Conservation (phyloP, 2,329 filamentous ascomycete species). For the Fonsecaea pugnacius region DNA sequence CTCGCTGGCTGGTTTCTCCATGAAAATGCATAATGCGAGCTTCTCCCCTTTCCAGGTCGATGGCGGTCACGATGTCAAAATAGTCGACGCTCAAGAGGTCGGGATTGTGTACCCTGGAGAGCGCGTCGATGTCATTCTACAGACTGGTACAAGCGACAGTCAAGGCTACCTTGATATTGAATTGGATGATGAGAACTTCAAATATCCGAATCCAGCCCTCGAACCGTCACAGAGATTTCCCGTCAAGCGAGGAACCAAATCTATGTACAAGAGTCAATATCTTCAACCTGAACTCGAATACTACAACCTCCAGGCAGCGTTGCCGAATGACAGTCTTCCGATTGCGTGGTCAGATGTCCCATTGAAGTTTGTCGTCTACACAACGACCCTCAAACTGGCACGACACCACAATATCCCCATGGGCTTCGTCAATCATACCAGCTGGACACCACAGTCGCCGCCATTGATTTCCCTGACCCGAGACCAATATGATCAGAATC, state of each 20-base stretch:
- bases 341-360: slow-evolving; percentile 41
- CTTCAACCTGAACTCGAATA: slow-evolving; percentile 5
- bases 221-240: slow-evolving; percentile 46
- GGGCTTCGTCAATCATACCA: slow-evolving; percentile 56
- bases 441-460: slow-evolving; percentile 47
- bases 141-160: background rate
- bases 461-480: slow-evolving; percentile 43
- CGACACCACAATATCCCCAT: slow-evolving; percentile 50
- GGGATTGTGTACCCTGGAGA: slow-evolving; percentile 53
- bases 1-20: slow-evolving; percentile 62
- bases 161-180: slow-evolving; percentile 26
- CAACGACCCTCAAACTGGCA: slow-evolving; percentile 52
- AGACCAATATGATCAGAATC: slow-evolving; percentile 49
- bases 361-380: slow-evolving; percentile 48
- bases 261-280: background rate
- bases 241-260: slow-evolving; percentile 32
- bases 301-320: slow-evolving; percentile 40
- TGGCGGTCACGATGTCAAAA: slow-evolving; percentile 44
- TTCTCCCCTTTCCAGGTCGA: slow-evolving; percentile 52
- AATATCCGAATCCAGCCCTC: slow-evolving; percentile 51
- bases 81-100: slow-evolving; percentile 40
- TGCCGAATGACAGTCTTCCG: slow-evolving; percentile 39
- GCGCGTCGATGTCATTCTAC: slow-evolving; percentile 49
- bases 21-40: slow-evolving; percentile 41
- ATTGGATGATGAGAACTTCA: slow-evolving; percentile 41